These are phyloP conservation scores for Aegilops sharonensis DNA, from an alignment of 176 grass and related monocot genomes.

Conservation along the genomic window DNA sequence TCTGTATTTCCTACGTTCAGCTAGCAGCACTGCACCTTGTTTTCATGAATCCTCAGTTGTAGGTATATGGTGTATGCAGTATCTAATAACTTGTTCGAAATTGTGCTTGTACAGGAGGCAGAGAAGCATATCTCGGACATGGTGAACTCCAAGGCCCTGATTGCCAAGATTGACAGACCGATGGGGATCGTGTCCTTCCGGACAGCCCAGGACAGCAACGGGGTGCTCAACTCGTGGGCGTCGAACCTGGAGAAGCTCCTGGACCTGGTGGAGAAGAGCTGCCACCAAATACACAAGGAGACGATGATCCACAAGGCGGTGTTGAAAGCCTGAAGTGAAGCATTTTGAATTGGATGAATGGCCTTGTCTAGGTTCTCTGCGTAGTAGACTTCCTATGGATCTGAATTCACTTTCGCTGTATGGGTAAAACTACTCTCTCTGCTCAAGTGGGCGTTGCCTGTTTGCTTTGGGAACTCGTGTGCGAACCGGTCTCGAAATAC, in stretches of 20 bases:
- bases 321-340: constrained; percentile 54
- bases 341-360: background rate
- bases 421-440: background rate
- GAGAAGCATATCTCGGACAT: constrained; percentile 96
- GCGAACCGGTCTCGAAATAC: background rate
- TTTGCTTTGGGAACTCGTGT: background rate
- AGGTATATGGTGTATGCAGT: background rate
- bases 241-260: constrained; percentile 87
- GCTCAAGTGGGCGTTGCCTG: constrained; percentile 1
- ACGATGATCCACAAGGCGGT: constrained; percentile 94
- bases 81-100: background rate
- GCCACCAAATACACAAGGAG: constrained; percentile 98
- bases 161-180: constrained; percentile 84
- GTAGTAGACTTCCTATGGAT: background rate
- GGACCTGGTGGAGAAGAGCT: constrained; percentile 91
- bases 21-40: background rate
- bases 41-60: background rate
- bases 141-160: constrained; percentile 82
- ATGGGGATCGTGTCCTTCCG: constrained; percentile 72
- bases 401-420: background rate
- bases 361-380: background rate
- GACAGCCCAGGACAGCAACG: constrained; percentile 71
- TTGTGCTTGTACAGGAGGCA: constrained; percentile 51
- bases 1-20: constrained; percentile 17
- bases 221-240: constrained; percentile 77